Evolutionary conservation across 2,329 filamentous ascomycete species (phyloP).

Genomic region (Fusarium sp.): DNA sequence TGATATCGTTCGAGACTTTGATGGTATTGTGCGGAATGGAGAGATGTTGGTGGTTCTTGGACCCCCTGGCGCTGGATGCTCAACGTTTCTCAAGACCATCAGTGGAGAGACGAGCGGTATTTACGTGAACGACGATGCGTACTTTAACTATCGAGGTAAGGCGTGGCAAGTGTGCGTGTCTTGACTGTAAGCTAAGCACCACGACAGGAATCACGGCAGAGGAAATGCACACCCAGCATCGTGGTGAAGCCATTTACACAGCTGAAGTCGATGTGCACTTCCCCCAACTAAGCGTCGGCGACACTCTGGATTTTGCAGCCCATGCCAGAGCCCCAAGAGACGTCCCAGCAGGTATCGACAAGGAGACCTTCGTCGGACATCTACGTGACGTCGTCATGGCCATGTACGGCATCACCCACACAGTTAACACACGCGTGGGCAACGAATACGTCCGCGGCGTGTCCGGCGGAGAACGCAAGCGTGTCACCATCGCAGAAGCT

Average conservation of each 20-base stretch:
- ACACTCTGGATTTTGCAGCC: constrained; percentile 81
- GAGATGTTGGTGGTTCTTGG: constrained; percentile 81
- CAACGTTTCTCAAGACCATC: constrained; percentile 84
- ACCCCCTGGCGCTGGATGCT: constrained; percentile 77
- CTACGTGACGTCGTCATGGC: constrained; percentile 78
- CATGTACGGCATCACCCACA: constrained; percentile 77
- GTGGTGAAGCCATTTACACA: constrained; percentile 86
- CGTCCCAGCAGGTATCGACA: constrained; percentile 66
- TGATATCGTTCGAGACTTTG: constrained; percentile 73
- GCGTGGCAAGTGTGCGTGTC: fast-evolving
- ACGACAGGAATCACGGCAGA: constrained; percentile 31
- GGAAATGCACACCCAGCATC: constrained; percentile 49
- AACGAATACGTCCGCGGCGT: constrained; percentile 75
- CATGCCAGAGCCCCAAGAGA: constrained; percentile 71
- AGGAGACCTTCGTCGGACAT: constrained; percentile 65
- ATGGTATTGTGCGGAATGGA: constrained; percentile 73
- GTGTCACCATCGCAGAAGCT: constrained; percentile 53
- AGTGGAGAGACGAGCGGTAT: constrained; percentile 84
- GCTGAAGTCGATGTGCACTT: constrained; percentile 86
- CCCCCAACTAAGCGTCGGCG: constrained; percentile 77
- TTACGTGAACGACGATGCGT: constrained; percentile 73
- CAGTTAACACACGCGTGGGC: constrained; percentile 74
- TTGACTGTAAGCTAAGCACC: background rate
- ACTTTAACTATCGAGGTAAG: constrained; percentile 81
- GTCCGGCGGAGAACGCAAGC: constrained; percentile 63